phyloP scores from a whole-genome alignment of 805 yeast genomes.

The Kazachstania viticola region DNA sequence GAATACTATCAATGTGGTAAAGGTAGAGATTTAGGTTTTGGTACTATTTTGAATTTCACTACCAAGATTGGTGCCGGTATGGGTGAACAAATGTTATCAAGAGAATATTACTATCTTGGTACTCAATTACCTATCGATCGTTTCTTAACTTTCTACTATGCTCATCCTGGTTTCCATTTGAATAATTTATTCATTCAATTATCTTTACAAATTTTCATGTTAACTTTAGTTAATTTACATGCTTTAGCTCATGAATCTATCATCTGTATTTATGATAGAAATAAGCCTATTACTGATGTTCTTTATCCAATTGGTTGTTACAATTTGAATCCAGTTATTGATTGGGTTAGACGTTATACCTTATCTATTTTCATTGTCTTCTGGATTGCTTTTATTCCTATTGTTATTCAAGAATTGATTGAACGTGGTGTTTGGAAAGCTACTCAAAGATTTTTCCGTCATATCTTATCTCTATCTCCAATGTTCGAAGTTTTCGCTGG shows the following conservation, averaged over 20 bases:
- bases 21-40: slow-evolving; percentile 83
- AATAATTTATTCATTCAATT: slow-evolving; percentile 69
- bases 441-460: slow-evolving; percentile 55
- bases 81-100: slow-evolving; percentile 82
- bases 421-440: slow-evolving; percentile 78
- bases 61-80: slow-evolving; percentile 87
- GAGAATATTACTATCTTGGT: slow-evolving; percentile 75
- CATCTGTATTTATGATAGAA: slow-evolving; percentile 53
- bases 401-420: slow-evolving; percentile 66
- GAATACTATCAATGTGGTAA: slow-evolving; percentile 86
- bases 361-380: slow-evolving; percentile 73
- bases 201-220: slow-evolving; percentile 60
- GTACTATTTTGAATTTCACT: slow-evolving; percentile 74
- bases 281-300: slow-evolving; percentile 57
- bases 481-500: slow-evolving; percentile 77
- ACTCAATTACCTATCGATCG: slow-evolving; percentile 72
- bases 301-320: slow-evolving; percentile 60
- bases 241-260: slow-evolving; percentile 64
- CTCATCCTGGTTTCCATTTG: slow-evolving; percentile 80
- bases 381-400: slow-evolving; percentile 69
- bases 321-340: slow-evolving; percentile 60
- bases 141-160: slow-evolving; percentile 73
- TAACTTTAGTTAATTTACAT: slow-evolving; percentile 59
- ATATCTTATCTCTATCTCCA: slow-evolving; percentile 61
- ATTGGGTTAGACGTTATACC: slow-evolving; percentile 75